Base-by-base conservation (phyloP, 441 rosid genomes). In the Euphorbia celastroides region DNA sequence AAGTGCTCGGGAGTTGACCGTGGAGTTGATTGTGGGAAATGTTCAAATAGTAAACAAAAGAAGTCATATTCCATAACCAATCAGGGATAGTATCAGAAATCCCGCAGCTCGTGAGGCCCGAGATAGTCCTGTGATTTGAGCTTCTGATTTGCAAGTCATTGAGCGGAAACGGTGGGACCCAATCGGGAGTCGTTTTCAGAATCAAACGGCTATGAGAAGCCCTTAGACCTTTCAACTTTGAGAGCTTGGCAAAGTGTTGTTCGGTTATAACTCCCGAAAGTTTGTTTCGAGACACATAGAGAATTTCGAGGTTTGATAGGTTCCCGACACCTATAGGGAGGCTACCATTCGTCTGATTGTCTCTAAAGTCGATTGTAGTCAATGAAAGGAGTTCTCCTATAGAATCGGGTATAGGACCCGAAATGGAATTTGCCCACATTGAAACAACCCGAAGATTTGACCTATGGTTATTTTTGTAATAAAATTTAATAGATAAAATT, bases 41-140 rank as follows among this genome's bases (percentile, higher is more conserved):
- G 27, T 64, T 64, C 25, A 64, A 51, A 32, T 64, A 51, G 20
- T 34, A 19, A 32, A 31, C 27, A 36, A 8, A 36, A 51, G 59
- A 25, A 65, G 69, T 54, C 17, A 65, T 14, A 7, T 54, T 54
- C 61, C 69, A 65, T 14, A 54, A 65, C 69, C 69, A 65, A 65
- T 41, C 60, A 2, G 69, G 69, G 25, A 65, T 25, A 27, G 26
- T 34, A 23, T 65, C 69, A 9, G 60, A 65, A 34, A 65, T 65
- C n/a, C 61, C 60, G 1, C 58, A 28, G 44, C 17, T 10, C 14
- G 58, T 48, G 2, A 64, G 44, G 17, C 28, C 14, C 22, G 17
- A 65, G 20, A 25, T 16, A 23, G 28, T 65, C 51, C 22, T 23
- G 69, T 3, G 61, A 65, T 14, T n/a, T 60, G 55, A 65, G 34